Evolutionary conservation across 2,329 filamentous ascomycete species (phyloP), one percentile per base, ranked within the genome.

Genomic region (Bipolaris oryzae): DNA sequence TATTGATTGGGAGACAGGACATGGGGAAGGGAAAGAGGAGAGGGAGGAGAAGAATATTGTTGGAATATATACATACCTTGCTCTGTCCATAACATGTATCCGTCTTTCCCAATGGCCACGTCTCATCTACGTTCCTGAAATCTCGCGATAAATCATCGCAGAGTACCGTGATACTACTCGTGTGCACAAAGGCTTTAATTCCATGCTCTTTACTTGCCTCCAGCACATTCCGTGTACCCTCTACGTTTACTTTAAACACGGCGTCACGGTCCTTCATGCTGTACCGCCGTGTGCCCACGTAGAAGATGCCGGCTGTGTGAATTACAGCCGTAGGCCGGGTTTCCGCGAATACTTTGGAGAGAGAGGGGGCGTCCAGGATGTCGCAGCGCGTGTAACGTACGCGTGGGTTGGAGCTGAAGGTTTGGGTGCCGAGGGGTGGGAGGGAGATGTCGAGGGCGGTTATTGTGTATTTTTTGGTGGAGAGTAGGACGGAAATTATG

Each of bases 171-270:
- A 91, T 90, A 51, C 90, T 95, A 76, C 90, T 95, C 16, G 94
- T 98, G 78, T 94, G 96, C 44, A 98, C 91, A 62, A 98, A 87
- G 0, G 85, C 90, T 77, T 88, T 91, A 69, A 94, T 92, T 60
- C 85, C 88, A 35, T 77, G 84, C 64, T 85, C 81, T 71, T 85
- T 84, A 67, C 89, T 89, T 15, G 90, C 91, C 34, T 88, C 85
- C 52, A 98, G 80, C 46, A 97, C 84, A 63, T 89, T 87, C 63
- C 82, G 82, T 13, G 95, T 97, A 49, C 94, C 94, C 49, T 92
- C 88, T 50, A 96, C 88, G 75, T 98, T 99, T 73, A 98, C 90
- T 74, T 87, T 88, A 68, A 86, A 85, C 74, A 95, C 89, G 34
- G 91, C 78, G 75, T 77, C 74, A 45, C 67, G 64, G 2, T 70